Percentiles rank a stretch among this genome's conserved stretches.
Conservation (phyloP, 2,329 filamentous ascomycete species). For the Fusarium sacchari region DNA sequence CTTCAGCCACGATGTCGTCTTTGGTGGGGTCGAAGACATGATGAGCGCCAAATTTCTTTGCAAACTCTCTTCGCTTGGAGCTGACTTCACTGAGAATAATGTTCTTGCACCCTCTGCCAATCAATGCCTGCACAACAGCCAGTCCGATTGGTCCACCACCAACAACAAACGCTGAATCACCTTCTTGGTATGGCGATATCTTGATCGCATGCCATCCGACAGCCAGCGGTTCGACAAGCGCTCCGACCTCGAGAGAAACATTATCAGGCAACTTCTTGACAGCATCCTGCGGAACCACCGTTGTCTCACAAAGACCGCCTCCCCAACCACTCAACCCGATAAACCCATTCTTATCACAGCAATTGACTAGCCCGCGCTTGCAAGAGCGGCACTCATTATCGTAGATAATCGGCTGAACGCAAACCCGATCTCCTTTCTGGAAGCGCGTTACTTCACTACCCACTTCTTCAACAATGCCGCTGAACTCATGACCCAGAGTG, state of each 20-base stretch:
- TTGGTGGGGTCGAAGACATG: constrained; percentile 17
- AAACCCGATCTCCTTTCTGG: constrained; percentile 9
- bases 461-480: constrained; percentile 10
- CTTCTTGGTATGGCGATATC: constrained; percentile 1
- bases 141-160: constrained; percentile 14
- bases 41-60: constrained; percentile 17
- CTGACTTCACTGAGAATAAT: constrained; percentile 19
- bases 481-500: constrained; percentile 17
- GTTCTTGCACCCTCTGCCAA: constrained; percentile 17
- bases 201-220: constrained; percentile 23
- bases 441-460: constrained; percentile 10
- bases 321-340: constrained; percentile 19
- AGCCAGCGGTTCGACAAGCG: constrained; percentile 3
- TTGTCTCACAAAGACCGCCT: constrained; percentile 1
- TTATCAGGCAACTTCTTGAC: constrained; percentile 17
- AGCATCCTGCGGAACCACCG: not conserved
- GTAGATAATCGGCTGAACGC: constrained; percentile 15
- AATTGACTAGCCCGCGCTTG: constrained; percentile 5
- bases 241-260: constrained; percentile 3
- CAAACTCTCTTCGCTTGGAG: constrained; percentile 11
- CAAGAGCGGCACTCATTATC: constrained; percentile 15
- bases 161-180: constrained; percentile 8
- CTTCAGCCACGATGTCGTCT: constrained; percentile 14
- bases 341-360: constrained; percentile 4
- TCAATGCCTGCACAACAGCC: not conserved